phyloP scores from a whole-genome alignment of 2,329 filamentous ascomycete species.

The Xylariaceae sp. region DNA sequence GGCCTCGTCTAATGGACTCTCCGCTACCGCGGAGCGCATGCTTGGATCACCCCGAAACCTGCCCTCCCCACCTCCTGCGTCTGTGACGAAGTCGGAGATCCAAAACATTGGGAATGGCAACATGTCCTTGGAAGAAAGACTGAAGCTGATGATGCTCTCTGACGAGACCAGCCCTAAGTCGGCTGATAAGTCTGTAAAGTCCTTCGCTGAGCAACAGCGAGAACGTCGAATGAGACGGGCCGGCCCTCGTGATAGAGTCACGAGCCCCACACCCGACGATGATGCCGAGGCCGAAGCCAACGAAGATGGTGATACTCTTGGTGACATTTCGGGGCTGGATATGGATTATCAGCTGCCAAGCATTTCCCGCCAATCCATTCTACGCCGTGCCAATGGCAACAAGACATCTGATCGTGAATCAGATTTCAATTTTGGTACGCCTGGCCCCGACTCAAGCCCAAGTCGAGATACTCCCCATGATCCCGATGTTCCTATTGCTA shows the following conservation, averaged over 20 bases:
- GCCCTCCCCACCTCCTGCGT: conserved; percentile 68
- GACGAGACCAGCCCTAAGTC: conserved; percentile 44
- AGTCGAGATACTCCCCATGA: conserved; percentile 63
- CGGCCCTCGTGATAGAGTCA: conserved; percentile 43
- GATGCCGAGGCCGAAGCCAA: conserved; percentile 44
- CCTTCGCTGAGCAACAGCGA: conserved; percentile 60
- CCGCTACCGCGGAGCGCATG: conserved; percentile 68
- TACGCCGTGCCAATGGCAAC: conserved; percentile 76
- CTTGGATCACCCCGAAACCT: conserved; percentile 63
- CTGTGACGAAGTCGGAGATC: conserved; percentile 71
- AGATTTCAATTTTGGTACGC: conserved; percentile 61
- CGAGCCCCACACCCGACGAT: conserved; percentile 40
- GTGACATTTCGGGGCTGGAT: conserved; percentile 55
- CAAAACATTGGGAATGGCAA: conserved; percentile 69
- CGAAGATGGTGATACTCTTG: conserved; percentile 56
- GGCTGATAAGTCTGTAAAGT: conserved; percentile 34
- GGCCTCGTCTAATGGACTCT: conserved; percentile 59
- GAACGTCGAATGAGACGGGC: conserved; percentile 66
- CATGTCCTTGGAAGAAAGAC: conserved; percentile 80
- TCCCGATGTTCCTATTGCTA: conserved; percentile 86
- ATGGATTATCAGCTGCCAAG: conserved; percentile 64
- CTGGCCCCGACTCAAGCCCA: conserved; percentile 53
- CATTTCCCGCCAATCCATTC: conserved; percentile 90
- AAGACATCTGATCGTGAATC: conserved; percentile 52
- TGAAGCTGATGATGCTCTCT: conserved; percentile 85